Evolutionary conservation across 179 eudicot species (phyloP).

Genomic region (Amaranthus tricolor): DNA sequence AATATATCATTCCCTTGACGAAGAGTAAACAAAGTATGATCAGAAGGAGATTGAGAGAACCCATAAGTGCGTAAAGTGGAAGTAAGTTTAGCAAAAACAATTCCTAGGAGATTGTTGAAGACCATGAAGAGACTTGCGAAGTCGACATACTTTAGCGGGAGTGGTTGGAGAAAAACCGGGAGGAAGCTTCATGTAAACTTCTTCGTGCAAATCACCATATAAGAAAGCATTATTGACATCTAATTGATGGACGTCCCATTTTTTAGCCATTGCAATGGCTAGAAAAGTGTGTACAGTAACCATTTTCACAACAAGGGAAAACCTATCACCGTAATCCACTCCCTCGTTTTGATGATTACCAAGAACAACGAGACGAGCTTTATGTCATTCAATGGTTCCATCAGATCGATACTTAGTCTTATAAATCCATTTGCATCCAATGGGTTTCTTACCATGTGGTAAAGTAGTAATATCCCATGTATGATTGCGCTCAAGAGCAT

Average conservation of each 20-base stretch:
- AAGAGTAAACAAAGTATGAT: neutral
- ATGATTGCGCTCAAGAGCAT: too few relatives aligned
- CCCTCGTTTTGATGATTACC: slow-evolving; percentile 1
- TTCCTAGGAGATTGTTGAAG: neutral
- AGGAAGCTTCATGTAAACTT: too few relatives aligned
- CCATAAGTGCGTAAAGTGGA: neutral
- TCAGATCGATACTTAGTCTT: neutral
- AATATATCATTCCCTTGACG: neutral
- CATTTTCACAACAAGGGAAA: neutral
- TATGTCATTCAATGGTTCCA: neutral
- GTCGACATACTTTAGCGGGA: neutral
- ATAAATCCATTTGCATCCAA: neutral
- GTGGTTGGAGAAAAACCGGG: neutral
- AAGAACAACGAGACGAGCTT: neutral
- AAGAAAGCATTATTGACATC: too few relatives aligned
- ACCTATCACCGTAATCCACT: neutral
- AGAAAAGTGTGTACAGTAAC: neutral
- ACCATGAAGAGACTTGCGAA: neutral
- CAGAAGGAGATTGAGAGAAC: neutral
- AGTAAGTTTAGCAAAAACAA: neutral
- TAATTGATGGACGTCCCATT: neutral
- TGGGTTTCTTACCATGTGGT: neutral
- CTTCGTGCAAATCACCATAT: neutral
- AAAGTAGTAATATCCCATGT: too few relatives aligned
- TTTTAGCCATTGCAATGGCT: neutral